Percentiles rank a stretch among this genome's conserved stretches.
Conservation (phyloP, 768 basidiomycete genomes). For the Leucosporidium yakuticum region DNA sequence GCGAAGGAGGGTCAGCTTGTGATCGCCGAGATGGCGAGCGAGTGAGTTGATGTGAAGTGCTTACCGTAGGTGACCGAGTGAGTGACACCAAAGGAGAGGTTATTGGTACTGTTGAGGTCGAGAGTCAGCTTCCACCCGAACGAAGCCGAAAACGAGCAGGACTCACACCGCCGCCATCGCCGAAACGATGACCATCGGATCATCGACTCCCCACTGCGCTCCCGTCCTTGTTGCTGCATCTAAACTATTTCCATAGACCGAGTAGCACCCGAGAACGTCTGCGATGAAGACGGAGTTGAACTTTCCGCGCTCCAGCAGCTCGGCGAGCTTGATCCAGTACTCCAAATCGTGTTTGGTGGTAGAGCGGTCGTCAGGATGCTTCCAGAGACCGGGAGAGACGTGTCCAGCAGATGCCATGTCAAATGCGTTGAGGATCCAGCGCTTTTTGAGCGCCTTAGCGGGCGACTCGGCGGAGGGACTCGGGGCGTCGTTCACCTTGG, state of each 20-base stretch:
- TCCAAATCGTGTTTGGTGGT: not conserved
- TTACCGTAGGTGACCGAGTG: slow-evolving; percentile 4
- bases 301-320: slow-evolving; percentile 13
- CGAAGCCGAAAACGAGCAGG: no score
- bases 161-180: not conserved
- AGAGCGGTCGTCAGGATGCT: not conserved
- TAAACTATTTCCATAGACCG: not conserved
- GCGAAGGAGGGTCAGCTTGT: not conserved
- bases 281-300: slow-evolving; percentile 8
- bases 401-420: no score
- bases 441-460: no score
- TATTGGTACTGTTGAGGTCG: slow-evolving; percentile 2
- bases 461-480: no score
- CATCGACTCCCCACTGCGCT: not conserved
- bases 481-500: no score
- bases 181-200: not conserved
- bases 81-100: slow-evolving; percentile 17
- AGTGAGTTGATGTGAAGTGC: no score
- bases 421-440: no score
- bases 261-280: no score
- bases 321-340: slow-evolving; percentile 11
- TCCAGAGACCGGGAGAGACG: not conserved
- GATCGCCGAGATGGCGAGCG: no score
- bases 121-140: no score
- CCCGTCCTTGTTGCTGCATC: not conserved